phyloP scores from a whole-genome alignment of 331 rosid species.

The Malus hybrid region DNA sequence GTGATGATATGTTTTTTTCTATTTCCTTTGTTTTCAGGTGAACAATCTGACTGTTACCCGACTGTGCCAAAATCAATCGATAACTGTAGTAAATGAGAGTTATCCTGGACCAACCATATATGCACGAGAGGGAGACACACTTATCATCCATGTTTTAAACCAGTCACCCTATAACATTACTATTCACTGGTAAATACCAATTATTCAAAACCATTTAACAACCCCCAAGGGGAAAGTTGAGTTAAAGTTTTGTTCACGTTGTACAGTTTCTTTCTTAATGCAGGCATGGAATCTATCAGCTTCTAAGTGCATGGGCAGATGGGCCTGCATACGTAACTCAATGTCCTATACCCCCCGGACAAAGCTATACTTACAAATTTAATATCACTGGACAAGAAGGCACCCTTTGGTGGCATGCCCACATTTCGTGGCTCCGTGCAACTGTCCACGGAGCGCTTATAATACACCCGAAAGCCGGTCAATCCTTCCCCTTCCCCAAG shows the following conservation, averaged over 20 bases:
- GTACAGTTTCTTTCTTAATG: not conserved
- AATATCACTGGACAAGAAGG: constrained; percentile 47
- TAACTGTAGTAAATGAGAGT: constrained; percentile 34
- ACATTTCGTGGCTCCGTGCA: constrained; percentile 36
- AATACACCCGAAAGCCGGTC: constrained; percentile 21
- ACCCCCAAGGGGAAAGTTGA: not conserved
- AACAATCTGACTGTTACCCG: constrained; percentile 17
- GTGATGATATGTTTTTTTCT: not conserved
- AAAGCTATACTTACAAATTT: constrained; percentile 27
- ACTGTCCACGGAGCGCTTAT: constrained; percentile 45
- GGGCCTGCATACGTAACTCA: constrained; percentile 36
- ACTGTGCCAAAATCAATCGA: constrained; percentile 23
- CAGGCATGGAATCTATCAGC: constrained; percentile 41
- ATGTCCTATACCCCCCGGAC: constrained; percentile 34
- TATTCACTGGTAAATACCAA: constrained; percentile 30
- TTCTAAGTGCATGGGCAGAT: constrained; percentile 40
- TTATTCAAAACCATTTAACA: not conserved
- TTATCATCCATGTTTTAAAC: constrained; percentile 31
- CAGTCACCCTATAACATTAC: constrained; percentile 33
- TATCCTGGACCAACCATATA: constrained; percentile 37
- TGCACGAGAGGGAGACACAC: constrained; percentile 31
- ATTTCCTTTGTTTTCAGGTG: constrained; percentile 13
- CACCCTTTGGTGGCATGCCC: constrained; percentile 54
- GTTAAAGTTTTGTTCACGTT: not conserved
- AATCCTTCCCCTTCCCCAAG: constrained; percentile 19